Evolutionary conservation across 2,329 filamentous ascomycete species (phyloP).

Genomic region (Pseudogymnoascus pannorum): DNA sequence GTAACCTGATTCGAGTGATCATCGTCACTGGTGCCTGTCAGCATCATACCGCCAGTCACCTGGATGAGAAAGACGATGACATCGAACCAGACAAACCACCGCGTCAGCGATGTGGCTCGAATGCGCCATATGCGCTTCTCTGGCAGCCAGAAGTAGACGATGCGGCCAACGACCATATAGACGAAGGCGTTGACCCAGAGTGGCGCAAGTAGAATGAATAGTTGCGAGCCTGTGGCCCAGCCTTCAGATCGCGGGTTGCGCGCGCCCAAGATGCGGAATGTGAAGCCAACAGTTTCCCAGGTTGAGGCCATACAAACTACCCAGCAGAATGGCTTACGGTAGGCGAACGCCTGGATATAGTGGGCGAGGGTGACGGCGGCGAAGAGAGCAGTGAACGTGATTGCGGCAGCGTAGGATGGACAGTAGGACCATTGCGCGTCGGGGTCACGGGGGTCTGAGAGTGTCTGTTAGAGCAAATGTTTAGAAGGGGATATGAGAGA

Average conservation of each 20-base stretch:
- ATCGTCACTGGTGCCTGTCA: slow-evolving; percentile 23
- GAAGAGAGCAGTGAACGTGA: slow-evolving; percentile 30
- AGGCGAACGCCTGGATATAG: slow-evolving; percentile 28
- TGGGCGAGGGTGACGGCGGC: slow-evolving; percentile 25
- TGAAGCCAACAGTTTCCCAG: slow-evolving; percentile 33
- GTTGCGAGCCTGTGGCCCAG: slow-evolving; percentile 29
- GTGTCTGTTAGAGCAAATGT: neutral
- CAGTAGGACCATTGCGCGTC: slow-evolving; percentile 27
- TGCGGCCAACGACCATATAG: slow-evolving; percentile 30
- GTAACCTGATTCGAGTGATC: neutral
- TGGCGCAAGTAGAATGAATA: slow-evolving; percentile 36
- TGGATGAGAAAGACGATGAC: slow-evolving; percentile 42
- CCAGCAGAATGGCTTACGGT: slow-evolving; percentile 33
- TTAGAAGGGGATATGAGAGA: neutral
- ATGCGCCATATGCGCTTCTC: slow-evolving; percentile 30
- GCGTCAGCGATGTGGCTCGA: slow-evolving; percentile 33
- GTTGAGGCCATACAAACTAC: slow-evolving; percentile 36
- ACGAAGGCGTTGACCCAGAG: slow-evolving; percentile 30
- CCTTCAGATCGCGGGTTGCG: slow-evolving; percentile 31
- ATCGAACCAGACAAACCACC: slow-evolving; percentile 42
- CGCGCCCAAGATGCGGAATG: slow-evolving; percentile 19
- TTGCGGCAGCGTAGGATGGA: slow-evolving; percentile 29
- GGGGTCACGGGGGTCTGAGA: slow-evolving; percentile 11
- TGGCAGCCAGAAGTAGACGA: slow-evolving; percentile 32
- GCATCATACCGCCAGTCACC: slow-evolving; percentile 33